These are phyloP conservation scores for Symmetrospora coprosmae DNA, from an alignment of 768 basidiomycete species.

Conservation along the genomic window DNA sequence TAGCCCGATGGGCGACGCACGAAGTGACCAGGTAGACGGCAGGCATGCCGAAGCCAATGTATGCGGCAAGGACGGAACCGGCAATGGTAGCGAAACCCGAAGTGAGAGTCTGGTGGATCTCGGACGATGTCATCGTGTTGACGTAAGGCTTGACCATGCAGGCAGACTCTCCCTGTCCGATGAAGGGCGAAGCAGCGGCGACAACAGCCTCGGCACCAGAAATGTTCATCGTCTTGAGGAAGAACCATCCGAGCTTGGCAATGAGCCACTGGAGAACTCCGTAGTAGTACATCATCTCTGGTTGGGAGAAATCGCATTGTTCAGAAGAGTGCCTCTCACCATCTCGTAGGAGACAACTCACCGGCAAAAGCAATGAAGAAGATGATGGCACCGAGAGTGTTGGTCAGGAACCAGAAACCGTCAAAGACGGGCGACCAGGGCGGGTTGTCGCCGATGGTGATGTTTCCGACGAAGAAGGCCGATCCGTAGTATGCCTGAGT, in stretches of 20 bases:
- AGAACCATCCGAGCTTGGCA: conserved; percentile 78
- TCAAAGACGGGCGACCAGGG: conserved; percentile 32
- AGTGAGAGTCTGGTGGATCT: conserved; percentile 22
- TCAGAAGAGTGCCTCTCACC: too few species aligned
- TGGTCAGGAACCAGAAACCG: conserved; percentile 24
- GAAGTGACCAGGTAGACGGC: conserved; percentile 42
- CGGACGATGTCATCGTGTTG: conserved; percentile 61
- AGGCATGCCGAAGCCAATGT: conserved; percentile 45
- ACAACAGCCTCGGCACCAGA: conserved; percentile 93
- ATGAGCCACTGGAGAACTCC: conserved; percentile 84
- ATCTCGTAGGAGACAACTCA: too few species aligned
- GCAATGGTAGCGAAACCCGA: conserved; percentile 75
- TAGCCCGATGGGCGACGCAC: conserved; percentile 1
- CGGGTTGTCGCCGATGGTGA: conserved; percentile 49
- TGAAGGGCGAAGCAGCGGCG: conserved; percentile 82
- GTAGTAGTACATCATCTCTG: conserved; percentile 75
- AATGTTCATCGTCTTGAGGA: conserved; percentile 78
- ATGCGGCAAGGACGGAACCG: conserved; percentile 73
- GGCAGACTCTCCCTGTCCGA: conserved; percentile 79
- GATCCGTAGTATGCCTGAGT: conserved; percentile 54
- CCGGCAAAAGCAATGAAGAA: conserved; percentile 87
- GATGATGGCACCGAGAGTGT: conserved; percentile 56
- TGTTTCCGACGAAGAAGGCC: conserved; percentile 61
- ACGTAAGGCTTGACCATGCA: conserved; percentile 48
- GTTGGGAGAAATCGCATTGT: too few species aligned